These are phyloP conservation scores for Wallacemonas rigidus DNA, from an alignment of 208 protist genomes.

Conservation along the genomic window DNA sequence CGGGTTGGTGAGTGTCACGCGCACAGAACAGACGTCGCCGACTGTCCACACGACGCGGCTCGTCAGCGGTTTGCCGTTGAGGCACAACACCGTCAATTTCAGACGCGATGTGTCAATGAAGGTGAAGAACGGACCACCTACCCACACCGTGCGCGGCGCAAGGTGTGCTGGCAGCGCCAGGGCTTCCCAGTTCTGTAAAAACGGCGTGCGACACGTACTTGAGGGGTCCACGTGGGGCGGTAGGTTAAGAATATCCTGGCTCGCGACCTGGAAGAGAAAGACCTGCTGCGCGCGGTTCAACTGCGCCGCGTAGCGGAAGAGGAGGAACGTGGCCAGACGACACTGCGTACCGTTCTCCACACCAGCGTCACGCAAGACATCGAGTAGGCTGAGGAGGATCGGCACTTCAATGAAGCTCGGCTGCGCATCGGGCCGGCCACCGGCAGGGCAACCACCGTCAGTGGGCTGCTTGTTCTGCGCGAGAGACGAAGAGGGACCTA, in stretches of 20 bases:
- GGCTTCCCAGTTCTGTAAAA: slow-evolving; percentile 73
- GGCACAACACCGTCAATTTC: slow-evolving; percentile 79
- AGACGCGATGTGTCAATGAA: slow-evolving; percentile 87
- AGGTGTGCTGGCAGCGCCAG: slow-evolving; percentile 76
- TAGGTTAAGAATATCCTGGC: slow-evolving; percentile 30
- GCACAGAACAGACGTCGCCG: slow-evolving; percentile 77
- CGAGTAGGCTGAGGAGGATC: slow-evolving; percentile 65
- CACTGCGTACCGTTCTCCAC: slow-evolving; percentile 38
- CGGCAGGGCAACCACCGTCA: not conserved
- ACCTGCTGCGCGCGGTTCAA: slow-evolving; percentile 47
- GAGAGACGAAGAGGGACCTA: not conserved
- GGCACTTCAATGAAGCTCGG: slow-evolving; percentile 34
- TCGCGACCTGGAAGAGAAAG: slow-evolving; percentile 39
- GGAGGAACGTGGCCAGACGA: slow-evolving; percentile 61
- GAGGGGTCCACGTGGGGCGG: slow-evolving; percentile 31
- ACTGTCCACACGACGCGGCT: slow-evolving; percentile 84
- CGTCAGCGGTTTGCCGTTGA: slow-evolving; percentile 74
- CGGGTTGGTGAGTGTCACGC: slow-evolving; percentile 74
- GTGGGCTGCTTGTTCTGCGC: not conserved
- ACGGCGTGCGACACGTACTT: slow-evolving; percentile 36
- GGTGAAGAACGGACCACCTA: slow-evolving; percentile 86
- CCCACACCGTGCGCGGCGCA: slow-evolving; percentile 74
- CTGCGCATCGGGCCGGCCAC: not conserved
- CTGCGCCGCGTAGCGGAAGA: slow-evolving; percentile 73
- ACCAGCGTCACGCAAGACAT: slow-evolving; percentile 43